Base-by-base conservation (phyloP, 1,284 basidiomycete species). In the Puccinia novopanici region DNA sequence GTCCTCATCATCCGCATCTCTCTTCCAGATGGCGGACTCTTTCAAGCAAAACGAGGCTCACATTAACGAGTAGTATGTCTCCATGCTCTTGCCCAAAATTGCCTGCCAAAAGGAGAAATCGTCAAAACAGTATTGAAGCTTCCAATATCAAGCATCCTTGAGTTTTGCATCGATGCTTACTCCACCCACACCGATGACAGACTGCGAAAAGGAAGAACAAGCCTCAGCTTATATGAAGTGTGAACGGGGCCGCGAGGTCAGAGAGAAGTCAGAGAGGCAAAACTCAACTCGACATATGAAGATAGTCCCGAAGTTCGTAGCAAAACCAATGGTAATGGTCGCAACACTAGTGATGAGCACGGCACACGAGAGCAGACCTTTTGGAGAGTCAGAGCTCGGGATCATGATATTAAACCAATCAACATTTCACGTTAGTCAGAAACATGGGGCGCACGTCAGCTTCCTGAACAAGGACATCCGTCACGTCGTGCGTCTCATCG, bases 211-310 rank as follows among this genome's bases (percentile, higher is more conserved):
- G 27, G 3, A 34, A 55, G 52, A 40, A 22, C 12, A 15, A 55
- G 9, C 37, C n/a, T 67, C 22, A 67, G 63, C 42, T 27, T 4
- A n/a, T n/a, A n/a, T 45, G 45, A 45, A 15, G 45, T 8, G 15
- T 6, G 45, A 15, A 45, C 15, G 6, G 45, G 8, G 37, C 37
- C 10, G 12, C 27, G 45, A 45, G 4, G 15, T 50, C 40, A 42
- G n/a, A n/a, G n/a, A n/a, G n/a, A 24, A 70, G 27, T n/a, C 40
- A 50, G 12, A 45, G 57, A 57, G 3, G 40, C 22, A n/a, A 15
- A 61, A 61, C 73, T 75, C 37, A 75, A 75, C 73, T 59, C 73
- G 52, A 48, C 73, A 75, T 19, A 75, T 75, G 45, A 75, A 50
- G n/a, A 75, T 59, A 12, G 45, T 55, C 15, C 34, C 55, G 45